Base-by-base conservation (phyloP, 306 rosid genomes). In the Corylus avellana region DNA sequence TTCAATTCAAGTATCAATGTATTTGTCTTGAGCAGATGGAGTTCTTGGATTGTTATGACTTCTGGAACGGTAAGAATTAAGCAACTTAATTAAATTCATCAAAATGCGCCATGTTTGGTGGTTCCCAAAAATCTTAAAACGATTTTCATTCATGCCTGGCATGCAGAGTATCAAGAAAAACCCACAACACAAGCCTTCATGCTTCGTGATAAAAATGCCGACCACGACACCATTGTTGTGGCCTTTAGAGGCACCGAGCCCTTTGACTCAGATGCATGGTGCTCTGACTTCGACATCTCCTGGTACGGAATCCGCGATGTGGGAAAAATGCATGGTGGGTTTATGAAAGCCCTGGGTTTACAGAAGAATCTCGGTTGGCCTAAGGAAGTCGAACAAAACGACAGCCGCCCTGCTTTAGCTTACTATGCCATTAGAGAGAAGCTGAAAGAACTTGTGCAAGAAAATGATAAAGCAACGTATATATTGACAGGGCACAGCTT, bases 201-300 rank as follows among this genome's bases (percentile, higher is more conserved):
- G 44, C 48, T 85, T 1, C 76, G 85, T 22, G 98, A 90, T 74
- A 89, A 83, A 67, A 73, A 62, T 6, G 81, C 75, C 1, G 83
- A 86, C 12, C 80, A 48, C 0, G 93, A 90, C 18, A 89, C 88
- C 0, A 88, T 90, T 29, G 89, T 94, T 3, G 92, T 94, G 67
- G 94, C 92, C 35, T 91, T 91, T 64, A 76, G 97, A 85, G 97
- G 98, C 1, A 93, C 98, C 0, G 97, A 93, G 53, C 87, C 89
- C 1, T 94, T 92, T 27, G 91, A 94, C 68, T 79, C 96, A 0
- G 94, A 94, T 27, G 96, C 90, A 12, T 94, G 97, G 94, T 85
- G 92, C 86, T 83, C 98, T 0, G 94, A 94, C 81, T 72, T 92
- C 5, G 96, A 94, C 83, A 83, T 94, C 46, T 94, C 97, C 0